Percentiles rank a stretch among this genome's conserved stretches.
phyloP scores from a whole-genome alignment of 2,329 filamentous ascomycete genomes.

The Apiospora kogelbergensis region DNA sequence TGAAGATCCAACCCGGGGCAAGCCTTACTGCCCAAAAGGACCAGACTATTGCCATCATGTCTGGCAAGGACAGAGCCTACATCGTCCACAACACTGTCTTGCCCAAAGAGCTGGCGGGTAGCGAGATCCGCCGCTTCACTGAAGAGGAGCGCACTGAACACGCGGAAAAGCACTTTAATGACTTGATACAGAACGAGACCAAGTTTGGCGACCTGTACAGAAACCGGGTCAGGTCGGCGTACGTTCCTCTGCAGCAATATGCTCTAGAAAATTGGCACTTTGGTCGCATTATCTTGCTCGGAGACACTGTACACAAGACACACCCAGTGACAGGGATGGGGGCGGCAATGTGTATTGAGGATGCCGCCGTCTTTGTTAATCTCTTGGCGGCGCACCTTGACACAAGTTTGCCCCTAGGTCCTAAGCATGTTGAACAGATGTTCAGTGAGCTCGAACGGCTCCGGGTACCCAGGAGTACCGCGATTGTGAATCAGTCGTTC shows the following conservation, averaged over 20 bases:
- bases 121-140: constrained; percentile 11
- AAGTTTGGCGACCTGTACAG: constrained; percentile 28
- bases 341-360: background rate
- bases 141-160: background rate
- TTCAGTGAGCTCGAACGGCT: background rate
- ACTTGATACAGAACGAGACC: background rate
- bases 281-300: constrained; percentile 37
- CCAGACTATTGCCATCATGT: background rate
- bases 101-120: background rate
- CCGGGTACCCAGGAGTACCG: background rate
- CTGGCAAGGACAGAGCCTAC: background rate
- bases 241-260: constrained; percentile 31
- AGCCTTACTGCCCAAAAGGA: background rate
- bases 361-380: constrained; percentile 8
- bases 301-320: constrained; percentile 43
- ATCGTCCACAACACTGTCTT: background rate
- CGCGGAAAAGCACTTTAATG: background rate
- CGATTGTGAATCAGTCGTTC: background rate
- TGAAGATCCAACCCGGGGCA: background rate
- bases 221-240: constrained; percentile 17
- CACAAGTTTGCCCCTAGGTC: background rate
- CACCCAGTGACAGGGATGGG: constrained; percentile 4
- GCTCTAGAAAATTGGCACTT: constrained; percentile 40
- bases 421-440: background rate
- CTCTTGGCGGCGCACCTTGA: background rate